Evolutionary conservation across 495 filamentous ascomycete genomes (phyloP).

Genomic region (Penicillium lagena): DNA sequence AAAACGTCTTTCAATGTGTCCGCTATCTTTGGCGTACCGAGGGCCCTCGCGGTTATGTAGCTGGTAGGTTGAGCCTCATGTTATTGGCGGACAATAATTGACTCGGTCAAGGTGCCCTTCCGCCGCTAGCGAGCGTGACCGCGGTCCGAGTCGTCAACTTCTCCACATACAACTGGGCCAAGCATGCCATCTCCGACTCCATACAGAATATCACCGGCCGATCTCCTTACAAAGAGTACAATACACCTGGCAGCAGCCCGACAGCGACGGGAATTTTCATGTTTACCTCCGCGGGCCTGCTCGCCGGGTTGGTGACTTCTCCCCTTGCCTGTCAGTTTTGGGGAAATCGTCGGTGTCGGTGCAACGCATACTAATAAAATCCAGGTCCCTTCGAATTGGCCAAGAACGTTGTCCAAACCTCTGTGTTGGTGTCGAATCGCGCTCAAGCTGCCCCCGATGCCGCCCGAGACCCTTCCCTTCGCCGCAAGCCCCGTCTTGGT

Average conservation of each 20-base stretch:
- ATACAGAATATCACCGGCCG: constrained; percentile 50
- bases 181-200: constrained; percentile 59
- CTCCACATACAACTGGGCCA: constrained; percentile 81
- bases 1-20: constrained; percentile 33
- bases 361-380: not conserved
- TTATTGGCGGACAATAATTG: constrained; percentile 1
- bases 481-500: constrained; percentile 67
- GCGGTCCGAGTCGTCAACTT: constrained; percentile 89
- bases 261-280: constrained; percentile 62
- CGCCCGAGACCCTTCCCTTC: constrained; percentile 55
- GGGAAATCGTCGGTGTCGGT: not conserved
- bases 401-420: constrained; percentile 85
- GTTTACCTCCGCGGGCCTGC: constrained; percentile 71
- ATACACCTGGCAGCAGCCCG: constrained; percentile 61
- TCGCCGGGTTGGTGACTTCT: constrained; percentile 73
- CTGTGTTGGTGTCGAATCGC: constrained; percentile 69
- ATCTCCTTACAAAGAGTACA: constrained; percentile 66
- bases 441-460: constrained; percentile 51
- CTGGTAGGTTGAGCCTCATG: constrained; percentile 23
- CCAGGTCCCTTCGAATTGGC: constrained; percentile 89
- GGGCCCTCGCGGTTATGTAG: constrained; percentile 41
- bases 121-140: constrained; percentile 81
- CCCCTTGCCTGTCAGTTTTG: constrained; percentile 71
- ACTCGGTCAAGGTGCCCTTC: constrained; percentile 53
- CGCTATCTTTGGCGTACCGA: constrained; percentile 41